phyloP scores from a whole-genome alignment of 228 moss, liverwort and hornwort species.

The Sphagnum magellanicum region DNA sequence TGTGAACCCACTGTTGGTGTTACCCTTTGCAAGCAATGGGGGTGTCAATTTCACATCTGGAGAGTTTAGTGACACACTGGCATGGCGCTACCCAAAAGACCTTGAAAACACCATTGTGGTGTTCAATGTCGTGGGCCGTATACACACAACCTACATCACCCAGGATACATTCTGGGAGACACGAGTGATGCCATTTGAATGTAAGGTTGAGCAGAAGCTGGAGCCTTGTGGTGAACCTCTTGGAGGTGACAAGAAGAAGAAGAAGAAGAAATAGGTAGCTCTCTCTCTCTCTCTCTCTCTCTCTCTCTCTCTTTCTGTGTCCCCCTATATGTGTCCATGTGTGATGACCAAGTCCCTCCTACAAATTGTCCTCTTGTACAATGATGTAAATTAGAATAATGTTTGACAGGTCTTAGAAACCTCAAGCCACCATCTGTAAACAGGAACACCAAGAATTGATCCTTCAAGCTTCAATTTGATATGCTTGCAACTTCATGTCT shows the following conservation, averaged over 20 bases:
- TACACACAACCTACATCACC: conserved; percentile 35
- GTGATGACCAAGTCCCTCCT: too few species aligned
- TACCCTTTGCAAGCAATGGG: conserved; percentile 53
- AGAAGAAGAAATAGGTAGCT: conserved; percentile 27
- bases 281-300: too few species aligned
- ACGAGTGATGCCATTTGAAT: conserved; percentile 38
- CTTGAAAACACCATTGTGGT: conserved; percentile 19
- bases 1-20: conserved; percentile 35
- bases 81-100: conserved; percentile 45
- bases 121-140: conserved; percentile 32
- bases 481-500: too few species aligned
- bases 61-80: conserved; percentile 33
- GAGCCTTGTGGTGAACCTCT: conserved; percentile 35
- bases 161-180: conserved; percentile 54
- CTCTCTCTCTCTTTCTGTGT: too few species aligned
- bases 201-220: conserved; percentile 37
- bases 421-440: too few species aligned
- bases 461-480: too few species aligned
- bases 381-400: too few species aligned
- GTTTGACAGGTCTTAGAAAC: too few species aligned
- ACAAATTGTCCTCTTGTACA: too few species aligned
- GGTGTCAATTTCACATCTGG: conserved; percentile 42
- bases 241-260: conserved; percentile 42
- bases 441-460: too few species aligned
- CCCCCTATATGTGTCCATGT: too few species aligned